Evolutionary conservation across 768 basidiomycete genomes (phyloP), one percentile per base, ranked within the genome.

Genomic region (Amyloporia xantha): DNA sequence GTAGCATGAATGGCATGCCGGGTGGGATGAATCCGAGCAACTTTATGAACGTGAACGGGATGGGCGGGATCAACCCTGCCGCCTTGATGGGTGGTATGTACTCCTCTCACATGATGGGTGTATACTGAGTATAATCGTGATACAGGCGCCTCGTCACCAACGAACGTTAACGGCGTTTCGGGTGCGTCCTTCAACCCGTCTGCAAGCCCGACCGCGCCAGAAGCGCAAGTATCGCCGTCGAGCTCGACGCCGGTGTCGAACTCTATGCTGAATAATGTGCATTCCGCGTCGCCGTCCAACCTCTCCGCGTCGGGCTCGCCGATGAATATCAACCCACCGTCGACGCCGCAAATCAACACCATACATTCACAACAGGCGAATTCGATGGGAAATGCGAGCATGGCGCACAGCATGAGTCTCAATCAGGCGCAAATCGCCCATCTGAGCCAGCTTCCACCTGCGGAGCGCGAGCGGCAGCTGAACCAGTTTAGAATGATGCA

Each of bases 361-460:
- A n/a, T n/a, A n/a, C n/a, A n/a, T n/a, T 27, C 47, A 35, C 45
- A 48, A 17, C 47, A 48, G 46, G 28, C 38, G 38, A 36, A 5
- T 49, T 48, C n/a, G n/a, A n/a, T n/a, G n/a, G n/a, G n/a, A n/a
- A n/a, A n/a, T 27, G 38, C 54, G 21, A 56, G 53, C 37, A 39
- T 39, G 38, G 40, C 7, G 40, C 40, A 41, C 20, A 4, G 25
- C 19, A 9, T 41, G 5, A 24, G 40, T 2, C 46, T 51, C 23
- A 46, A 42, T 6, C 44, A 54, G 13, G 45, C 38, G 4, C 58
- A 59, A 42, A 51, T 57, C 23, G 57, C 59, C 25, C 66, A 66
- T 30, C 61, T 62, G 26, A 26, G 55, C 12, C 66, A 67, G 25
- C 53, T 66, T 58, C 42, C 57, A 17, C 61, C 58, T 1, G 62